Evolutionary conservation across 2,329 filamentous ascomycete genomes (phyloP).

Genomic region (Zasmidium citrigriseum): DNA sequence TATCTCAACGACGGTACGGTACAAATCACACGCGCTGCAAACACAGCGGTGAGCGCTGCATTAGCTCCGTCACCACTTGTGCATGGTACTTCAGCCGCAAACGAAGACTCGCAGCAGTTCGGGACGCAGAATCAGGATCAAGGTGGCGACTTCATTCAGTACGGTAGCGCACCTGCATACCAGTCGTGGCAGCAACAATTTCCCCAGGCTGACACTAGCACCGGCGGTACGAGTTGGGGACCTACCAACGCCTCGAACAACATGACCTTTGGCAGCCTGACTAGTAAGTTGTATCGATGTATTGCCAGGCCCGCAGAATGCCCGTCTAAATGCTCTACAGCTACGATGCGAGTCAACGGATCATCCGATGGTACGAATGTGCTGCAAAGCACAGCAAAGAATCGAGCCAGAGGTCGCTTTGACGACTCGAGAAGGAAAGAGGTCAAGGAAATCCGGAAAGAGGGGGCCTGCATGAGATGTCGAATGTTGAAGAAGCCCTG

Average conservation of each 20-base stretch:
- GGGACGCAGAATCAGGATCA: not conserved
- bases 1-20: not conserved
- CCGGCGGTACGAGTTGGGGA: too few species aligned
- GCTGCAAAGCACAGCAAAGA: constrained; percentile 12
- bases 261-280: not conserved
- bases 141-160: not conserved
- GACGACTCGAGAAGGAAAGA: constrained; percentile 58
- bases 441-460: constrained; percentile 61
- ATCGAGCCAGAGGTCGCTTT: constrained; percentile 55
- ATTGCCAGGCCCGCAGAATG: too few species aligned
- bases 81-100: constrained; percentile 23
- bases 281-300: not conserved
- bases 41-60: not conserved
- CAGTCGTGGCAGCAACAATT: too few species aligned
- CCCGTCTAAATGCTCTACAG: not conserved
- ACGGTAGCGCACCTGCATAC: not conserved
- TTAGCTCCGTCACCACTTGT: constrained; percentile 12
- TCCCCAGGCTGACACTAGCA: too few species aligned
- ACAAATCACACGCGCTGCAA: not conserved
- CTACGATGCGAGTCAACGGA: not conserved
- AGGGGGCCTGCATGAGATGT: constrained; percentile 63
- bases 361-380: not conserved
- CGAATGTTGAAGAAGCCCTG: constrained; percentile 67
- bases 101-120: constrained; percentile 10
- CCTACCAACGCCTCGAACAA: not conserved